Evolutionary conservation across 306 rosid genomes (phyloP).

Genomic region (Prunus mongolica): DNA sequence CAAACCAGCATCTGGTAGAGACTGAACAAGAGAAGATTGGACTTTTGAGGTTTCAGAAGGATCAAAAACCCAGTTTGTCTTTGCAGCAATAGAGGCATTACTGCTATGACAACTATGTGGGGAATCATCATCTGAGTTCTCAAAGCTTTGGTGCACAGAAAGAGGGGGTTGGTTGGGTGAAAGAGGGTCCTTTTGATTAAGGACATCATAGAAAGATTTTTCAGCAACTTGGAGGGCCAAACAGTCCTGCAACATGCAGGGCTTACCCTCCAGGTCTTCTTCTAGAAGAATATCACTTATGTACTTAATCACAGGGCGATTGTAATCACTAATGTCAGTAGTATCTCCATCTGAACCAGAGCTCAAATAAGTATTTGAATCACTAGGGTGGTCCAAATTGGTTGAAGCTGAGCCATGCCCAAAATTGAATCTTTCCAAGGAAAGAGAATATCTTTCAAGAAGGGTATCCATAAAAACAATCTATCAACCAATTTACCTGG

Average conservation of each 20-base stretch:
- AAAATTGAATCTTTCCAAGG: slow-evolving; percentile 33
- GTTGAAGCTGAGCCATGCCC: slow-evolving; percentile 29
- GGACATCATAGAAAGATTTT: slow-evolving; percentile 28
- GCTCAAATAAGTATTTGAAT: slow-evolving; percentile 16
- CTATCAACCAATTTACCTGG: neutral
- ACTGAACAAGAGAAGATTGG: slow-evolving; percentile 26
- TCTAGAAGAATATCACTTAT: slow-evolving; percentile 31
- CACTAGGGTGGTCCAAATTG: slow-evolving; percentile 12
- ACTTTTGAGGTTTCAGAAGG: slow-evolving; percentile 11
- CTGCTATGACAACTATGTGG: slow-evolving; percentile 2
- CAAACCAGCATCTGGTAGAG: slow-evolving; percentile 7
- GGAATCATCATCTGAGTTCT: slow-evolving; percentile 21
- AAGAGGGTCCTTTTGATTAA: slow-evolving; percentile 27
- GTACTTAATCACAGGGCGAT: slow-evolving; percentile 28
- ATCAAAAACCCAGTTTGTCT: slow-evolving; percentile 18
- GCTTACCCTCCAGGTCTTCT: slow-evolving; percentile 26
- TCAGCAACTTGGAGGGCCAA: slow-evolving; percentile 33
- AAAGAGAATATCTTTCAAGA: slow-evolving; percentile 26
- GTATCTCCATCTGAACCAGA: slow-evolving; percentile 32
- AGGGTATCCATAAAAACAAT: slow-evolving; percentile 27
- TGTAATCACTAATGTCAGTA: slow-evolving; percentile 19
- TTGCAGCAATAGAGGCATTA: slow-evolving; percentile 22
- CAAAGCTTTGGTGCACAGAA: slow-evolving; percentile 13
- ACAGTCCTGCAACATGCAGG: slow-evolving; percentile 22
- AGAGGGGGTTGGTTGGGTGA: slow-evolving; percentile 1